Conservation (phyloP, 768 basidiomycete genomes). For the Cubamyces sp. region DNA sequence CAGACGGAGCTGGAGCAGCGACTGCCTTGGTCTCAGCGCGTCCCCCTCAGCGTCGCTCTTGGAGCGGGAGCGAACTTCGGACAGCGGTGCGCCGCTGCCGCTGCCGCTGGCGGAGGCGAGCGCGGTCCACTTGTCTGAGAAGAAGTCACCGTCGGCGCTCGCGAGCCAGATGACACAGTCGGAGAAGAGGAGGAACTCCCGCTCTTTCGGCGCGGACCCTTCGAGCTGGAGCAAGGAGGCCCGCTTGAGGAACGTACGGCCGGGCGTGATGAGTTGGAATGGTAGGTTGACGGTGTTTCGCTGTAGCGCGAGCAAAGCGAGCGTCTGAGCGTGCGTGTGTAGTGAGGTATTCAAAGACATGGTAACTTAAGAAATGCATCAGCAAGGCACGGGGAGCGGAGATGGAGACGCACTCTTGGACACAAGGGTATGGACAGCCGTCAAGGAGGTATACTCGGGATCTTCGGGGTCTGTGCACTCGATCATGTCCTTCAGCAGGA, state of each 20-base stretch:
- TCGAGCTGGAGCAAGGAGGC: slow-evolving; percentile 64
- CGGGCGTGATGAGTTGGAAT: slow-evolving; percentile 77
- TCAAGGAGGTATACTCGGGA: slow-evolving; percentile 66
- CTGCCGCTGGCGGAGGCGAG: slow-evolving; percentile 5
- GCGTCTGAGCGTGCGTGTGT: slow-evolving; percentile 75
- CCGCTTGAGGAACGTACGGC: slow-evolving; percentile 76
- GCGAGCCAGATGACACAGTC: slow-evolving; percentile 83
- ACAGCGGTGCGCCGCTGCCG: slow-evolving; percentile 30
- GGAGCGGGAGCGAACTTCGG: slow-evolving; percentile 51
- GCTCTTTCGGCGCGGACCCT: slow-evolving; percentile 53
- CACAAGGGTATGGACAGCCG: slow-evolving; percentile 63
- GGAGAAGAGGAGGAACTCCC: slow-evolving; percentile 81
- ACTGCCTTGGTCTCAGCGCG: slow-evolving; percentile 21
- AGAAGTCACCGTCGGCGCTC: slow-evolving; percentile 45
- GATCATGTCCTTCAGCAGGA: slow-evolving; percentile 82
- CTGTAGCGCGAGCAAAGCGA: slow-evolving; percentile 78
- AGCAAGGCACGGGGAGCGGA: background rate
- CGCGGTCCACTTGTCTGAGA: slow-evolving; percentile 31
- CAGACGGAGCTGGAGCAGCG: slow-evolving; percentile 28
- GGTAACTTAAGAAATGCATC: slow-evolving; percentile 59
- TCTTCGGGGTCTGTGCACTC: slow-evolving; percentile 65
- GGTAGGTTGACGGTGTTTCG: slow-evolving; percentile 76
- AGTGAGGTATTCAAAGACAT: slow-evolving; percentile 78
- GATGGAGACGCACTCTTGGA: slow-evolving; percentile 62
- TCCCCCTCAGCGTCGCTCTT: slow-evolving; percentile 61